Evolutionary conservation across 2,329 filamentous ascomycete species (phyloP).

Genomic region (Coniochaeta pulveracea): DNA sequence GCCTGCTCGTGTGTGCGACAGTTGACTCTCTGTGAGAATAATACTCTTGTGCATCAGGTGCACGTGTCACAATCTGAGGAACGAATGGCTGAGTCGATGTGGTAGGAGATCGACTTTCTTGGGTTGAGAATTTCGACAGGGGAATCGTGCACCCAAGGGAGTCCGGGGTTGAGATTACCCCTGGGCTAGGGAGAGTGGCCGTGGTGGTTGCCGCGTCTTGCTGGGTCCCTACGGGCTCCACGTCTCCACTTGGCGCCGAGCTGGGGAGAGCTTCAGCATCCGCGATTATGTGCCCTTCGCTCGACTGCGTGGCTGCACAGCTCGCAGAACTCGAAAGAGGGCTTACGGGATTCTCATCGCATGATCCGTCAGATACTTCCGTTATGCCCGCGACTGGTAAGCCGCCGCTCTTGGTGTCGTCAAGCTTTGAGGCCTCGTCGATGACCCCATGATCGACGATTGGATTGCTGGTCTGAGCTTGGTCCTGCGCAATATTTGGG

Average conservation of each 20-base stretch:
- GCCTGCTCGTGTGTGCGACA: slow-evolving; percentile 4
- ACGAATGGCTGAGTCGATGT: slow-evolving; percentile 10
- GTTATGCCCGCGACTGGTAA: too few relatives aligned
- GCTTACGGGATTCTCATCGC: too few relatives aligned
- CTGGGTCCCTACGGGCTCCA: not conserved
- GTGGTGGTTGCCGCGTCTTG: not conserved
- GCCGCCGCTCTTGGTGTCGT: too few relatives aligned
- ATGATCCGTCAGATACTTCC: too few relatives aligned
- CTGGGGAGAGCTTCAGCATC: not conserved
- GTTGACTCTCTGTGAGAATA: too few relatives aligned
- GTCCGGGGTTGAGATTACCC: slow-evolving; percentile 9
- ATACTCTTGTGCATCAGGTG: too few relatives aligned
- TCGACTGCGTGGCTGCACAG: too few relatives aligned
- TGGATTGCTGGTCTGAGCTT: slow-evolving; percentile 3
- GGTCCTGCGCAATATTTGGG: slow-evolving; percentile 2
- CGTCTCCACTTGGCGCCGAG: slow-evolving; percentile 2
- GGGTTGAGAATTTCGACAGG: slow-evolving; percentile 31
- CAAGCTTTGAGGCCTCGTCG: too few relatives aligned
- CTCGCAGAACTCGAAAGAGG: too few relatives aligned
- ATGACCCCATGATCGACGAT: slow-evolving; percentile 2
- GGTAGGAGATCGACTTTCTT: slow-evolving; percentile 19
- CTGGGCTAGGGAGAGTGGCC: slow-evolving; percentile 1
- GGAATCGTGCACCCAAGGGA: slow-evolving; percentile 19
- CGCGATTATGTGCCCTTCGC: too few relatives aligned
- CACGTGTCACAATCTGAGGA: slow-evolving; percentile 9